A percentile compares a stretch with the other conserved stretches of the same genome.
Evolutionary conservation across 2,329 filamentous ascomycete species (phyloP).

Genomic region (Camptophora hylomeconis): DNA sequence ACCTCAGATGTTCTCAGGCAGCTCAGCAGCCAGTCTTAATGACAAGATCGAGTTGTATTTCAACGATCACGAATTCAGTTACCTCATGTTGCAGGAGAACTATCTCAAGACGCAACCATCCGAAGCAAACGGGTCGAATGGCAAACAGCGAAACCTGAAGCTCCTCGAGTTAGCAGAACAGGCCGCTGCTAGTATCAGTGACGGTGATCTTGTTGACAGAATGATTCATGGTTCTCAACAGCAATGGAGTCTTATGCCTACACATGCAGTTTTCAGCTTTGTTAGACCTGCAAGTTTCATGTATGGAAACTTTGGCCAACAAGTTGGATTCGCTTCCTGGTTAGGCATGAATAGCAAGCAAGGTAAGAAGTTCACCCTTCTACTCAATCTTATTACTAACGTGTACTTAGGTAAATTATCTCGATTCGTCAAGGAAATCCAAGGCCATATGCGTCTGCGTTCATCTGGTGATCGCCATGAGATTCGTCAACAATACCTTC

Average conservation of each 20-base stretch:
- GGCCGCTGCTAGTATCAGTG: constrained; percentile 90
- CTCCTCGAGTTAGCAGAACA: constrained; percentile 74
- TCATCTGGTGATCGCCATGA: constrained; percentile 87
- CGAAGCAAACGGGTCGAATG: constrained; percentile 46
- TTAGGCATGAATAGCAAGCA: constrained; percentile 88
- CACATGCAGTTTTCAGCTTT: constrained; percentile 89
- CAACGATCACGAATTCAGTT: constrained; percentile 97
- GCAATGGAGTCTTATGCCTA: constrained; percentile 96
- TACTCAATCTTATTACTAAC: constrained; percentile 11
- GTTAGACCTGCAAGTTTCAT: constrained; percentile 82
- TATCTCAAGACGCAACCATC: constrained; percentile 76
- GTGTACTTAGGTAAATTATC: constrained; percentile 44
- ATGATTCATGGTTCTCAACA: constrained; percentile 99
- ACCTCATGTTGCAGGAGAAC: constrained; percentile 96
- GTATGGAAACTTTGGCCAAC: constrained; percentile 59
- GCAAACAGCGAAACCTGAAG: constrained; percentile 63
- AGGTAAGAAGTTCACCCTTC: constrained; percentile 36
- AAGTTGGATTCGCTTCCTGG: constrained; percentile 76
- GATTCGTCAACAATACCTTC: constrained; percentile 86
- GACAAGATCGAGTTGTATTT: constrained; percentile 99
- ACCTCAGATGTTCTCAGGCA: constrained; percentile 69
- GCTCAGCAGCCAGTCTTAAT: constrained; percentile 77
- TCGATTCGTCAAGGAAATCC: constrained; percentile 81
- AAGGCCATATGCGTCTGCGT: constrained; percentile 88
- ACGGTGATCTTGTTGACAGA: constrained; percentile 86